phyloP scores from a whole-genome alignment of 169 alveolate species.

The Eimeria sp. region DNA sequence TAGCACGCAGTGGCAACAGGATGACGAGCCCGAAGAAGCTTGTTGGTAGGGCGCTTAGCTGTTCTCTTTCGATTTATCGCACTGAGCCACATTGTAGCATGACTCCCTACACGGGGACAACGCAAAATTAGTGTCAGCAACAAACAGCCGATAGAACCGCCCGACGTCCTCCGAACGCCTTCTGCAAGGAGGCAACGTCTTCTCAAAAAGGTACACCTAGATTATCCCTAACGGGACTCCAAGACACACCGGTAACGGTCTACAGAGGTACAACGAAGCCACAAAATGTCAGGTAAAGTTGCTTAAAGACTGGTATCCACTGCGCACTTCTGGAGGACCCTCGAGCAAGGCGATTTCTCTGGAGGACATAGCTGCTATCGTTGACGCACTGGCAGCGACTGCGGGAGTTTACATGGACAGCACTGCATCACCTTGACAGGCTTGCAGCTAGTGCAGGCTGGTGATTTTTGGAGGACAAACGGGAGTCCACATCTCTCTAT shows the following conservation, averaged over 20 bases:
- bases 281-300: not conserved
- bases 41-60: not conserved
- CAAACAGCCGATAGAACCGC: not conserved
- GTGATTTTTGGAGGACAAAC: too few relatives aligned
- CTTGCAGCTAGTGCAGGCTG: not conserved
- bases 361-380: not conserved
- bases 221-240: not conserved
- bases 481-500: not conserved
- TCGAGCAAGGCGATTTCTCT: not conserved
- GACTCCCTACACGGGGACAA: not conserved
- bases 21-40: not conserved
- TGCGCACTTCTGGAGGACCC: not conserved
- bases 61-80: too few relatives aligned
- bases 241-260: not conserved
- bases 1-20: not conserved
- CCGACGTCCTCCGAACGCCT: not conserved
- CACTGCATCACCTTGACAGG: not conserved
- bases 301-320: not conserved
- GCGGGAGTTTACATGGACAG: not conserved
- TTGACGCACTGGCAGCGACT: not conserved
- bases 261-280: not conserved
- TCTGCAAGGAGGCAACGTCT: not conserved
- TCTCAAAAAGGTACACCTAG: not conserved
- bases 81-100: too few relatives aligned
- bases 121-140: not conserved